A percentile compares a stretch with the other conserved stretches of the same genome.
Conservation (phyloP, 495 filamentous ascomycete genomes). For the Aspergillus asperescens region DNA sequence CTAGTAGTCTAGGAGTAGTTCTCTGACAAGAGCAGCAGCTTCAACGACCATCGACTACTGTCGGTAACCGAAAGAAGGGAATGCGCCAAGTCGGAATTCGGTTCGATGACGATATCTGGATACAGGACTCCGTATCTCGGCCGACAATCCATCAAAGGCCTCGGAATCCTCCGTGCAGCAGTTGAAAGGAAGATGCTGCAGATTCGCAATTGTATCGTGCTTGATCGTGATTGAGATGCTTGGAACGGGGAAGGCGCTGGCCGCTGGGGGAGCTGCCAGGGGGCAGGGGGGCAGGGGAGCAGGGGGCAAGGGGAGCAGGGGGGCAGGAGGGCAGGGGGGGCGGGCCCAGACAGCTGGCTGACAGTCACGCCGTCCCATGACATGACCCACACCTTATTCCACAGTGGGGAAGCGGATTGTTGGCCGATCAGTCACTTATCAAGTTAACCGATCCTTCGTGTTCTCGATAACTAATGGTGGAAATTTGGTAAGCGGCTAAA, state of each 20-base stretch:
- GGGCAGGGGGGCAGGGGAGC: no score
- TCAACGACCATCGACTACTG: background rate
- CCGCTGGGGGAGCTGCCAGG: background rate
- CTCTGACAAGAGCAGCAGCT: no score
- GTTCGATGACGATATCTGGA: background rate
- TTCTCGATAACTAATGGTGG: background rate
- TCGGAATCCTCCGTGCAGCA: background rate
- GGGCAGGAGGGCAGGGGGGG: no score
- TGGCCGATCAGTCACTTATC: constrained; percentile 8
- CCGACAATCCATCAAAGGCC: background rate
- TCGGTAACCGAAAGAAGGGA: background rate
- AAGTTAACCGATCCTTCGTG: constrained; percentile 2
- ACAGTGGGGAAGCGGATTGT: constrained; percentile 1
- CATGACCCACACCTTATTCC: constrained; percentile 1
- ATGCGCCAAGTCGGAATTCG: constrained; percentile 3
- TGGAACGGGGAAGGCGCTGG: background rate
- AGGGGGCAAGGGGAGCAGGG: no score
- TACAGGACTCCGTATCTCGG: background rate
- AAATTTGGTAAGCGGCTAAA: background rate
- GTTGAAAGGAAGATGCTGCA: background rate
- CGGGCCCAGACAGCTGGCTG: background rate
- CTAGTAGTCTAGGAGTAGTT: no score
- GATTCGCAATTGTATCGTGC: constrained; percentile 2
- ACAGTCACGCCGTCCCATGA: background rate
- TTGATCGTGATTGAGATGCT: background rate